Conservation (phyloP, 768 basidiomycete species). For the Imleria badia region DNA sequence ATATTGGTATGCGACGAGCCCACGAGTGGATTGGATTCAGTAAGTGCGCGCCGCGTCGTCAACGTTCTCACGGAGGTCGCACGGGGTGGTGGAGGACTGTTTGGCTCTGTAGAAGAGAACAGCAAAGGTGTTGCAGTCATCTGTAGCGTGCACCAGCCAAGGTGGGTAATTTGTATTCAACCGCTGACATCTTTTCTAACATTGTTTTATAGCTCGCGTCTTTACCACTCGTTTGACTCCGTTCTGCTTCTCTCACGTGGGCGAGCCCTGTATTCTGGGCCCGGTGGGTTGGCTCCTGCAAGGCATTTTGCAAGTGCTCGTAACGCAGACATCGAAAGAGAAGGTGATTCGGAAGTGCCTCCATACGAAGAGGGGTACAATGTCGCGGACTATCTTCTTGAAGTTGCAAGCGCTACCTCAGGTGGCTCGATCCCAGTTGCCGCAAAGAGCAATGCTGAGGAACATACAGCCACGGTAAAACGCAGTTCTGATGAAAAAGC, state of each 20-base stretch:
- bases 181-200: neutral
- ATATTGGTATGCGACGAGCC: conserved; percentile 89
- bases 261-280: conserved; percentile 74
- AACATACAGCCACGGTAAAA: neutral
- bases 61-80: conserved; percentile 75
- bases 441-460: conserved; percentile 2
- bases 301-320: conserved; percentile 54
- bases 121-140: conserved; percentile 77
- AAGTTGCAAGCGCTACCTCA: conserved; percentile 74
- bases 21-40: conserved; percentile 79
- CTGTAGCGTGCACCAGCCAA: conserved; percentile 87
- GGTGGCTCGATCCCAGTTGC: conserved; percentile 37
- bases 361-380: conserved; percentile 82
- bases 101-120: conserved; percentile 26
- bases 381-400: conserved; percentile 88
- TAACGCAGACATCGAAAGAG: conserved; percentile 33
- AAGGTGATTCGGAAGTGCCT: conserved; percentile 36
- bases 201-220: conserved; percentile 53
- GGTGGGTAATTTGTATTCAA: conserved; percentile 38
- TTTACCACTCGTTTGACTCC: conserved; percentile 84
- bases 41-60: conserved; percentile 81
- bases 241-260: conserved; percentile 80
- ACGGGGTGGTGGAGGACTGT: conserved; percentile 36
- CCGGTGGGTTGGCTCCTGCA: conserved; percentile 68
- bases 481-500: conserved; percentile 15